Evolutionary conservation across 805 yeast genomes (phyloP), one percentile per base, ranked within the genome.

Genomic region (Kregervanrija pseudodelftensis): DNA sequence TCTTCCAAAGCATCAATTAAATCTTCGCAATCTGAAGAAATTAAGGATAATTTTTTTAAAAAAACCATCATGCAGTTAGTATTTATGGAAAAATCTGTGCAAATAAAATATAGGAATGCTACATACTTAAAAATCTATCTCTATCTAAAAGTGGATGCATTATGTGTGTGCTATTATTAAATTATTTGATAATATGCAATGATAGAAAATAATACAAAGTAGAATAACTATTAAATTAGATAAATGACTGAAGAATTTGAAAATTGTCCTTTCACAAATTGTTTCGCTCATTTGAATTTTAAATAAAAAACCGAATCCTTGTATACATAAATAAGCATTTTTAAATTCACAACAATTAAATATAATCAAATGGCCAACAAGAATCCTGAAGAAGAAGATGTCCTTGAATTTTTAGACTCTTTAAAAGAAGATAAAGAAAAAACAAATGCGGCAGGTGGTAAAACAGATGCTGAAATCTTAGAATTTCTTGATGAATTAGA

Each of bases 1-100:
- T 86, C 82, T 56, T 91, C 95, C 5, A 91, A 74, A 0, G 95
- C 96, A 49, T 82, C 81, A 61, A 93, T 88, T 36, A 88, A 73
- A 49, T 82, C 85, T 42, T 76, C 79, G 63, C 99, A 91, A 14
- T 84, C 84, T 74, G 7, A 33, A 5, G 36, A 33, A 14, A n/a
- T 14, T 5, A 33, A 33, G 36, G 36, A 33, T 33, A 14, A n/a
- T 4, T 33, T n/a, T 33, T 33, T n/a, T 33, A 9, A 13, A n/a
- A 36, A 16, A 13, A 14, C 28, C 39, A 22, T 22, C 28, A 22
- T 22, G 8, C 28, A 22, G 28, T 22, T 22, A 22, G 28, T 22
- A 22, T 22, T 22, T 22, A 22, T 22, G 7, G 28, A 22, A 2
- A 7, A 22, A 22, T 22, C 4, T 22, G 7, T 22, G 28, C 8